Evolutionary conservation across 2,329 filamentous ascomycete species (phyloP), one percentile per base, ranked within the genome.

Genomic region (Onygena corvina): DNA sequence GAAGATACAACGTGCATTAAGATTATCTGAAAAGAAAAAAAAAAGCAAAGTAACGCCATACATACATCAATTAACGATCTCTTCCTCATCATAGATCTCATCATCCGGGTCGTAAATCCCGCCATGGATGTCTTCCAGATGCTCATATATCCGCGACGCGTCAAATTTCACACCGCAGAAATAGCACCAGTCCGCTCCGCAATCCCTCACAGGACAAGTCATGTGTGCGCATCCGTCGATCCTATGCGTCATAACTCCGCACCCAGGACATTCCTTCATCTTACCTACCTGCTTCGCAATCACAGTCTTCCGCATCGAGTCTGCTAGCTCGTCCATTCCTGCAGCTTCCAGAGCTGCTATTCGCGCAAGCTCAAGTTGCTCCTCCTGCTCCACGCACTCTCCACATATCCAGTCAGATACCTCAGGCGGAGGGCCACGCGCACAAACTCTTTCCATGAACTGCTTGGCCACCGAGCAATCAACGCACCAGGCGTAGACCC

Each of bases 401-500:
- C 69, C 68, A 50, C 73, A 76, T 1, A 40, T 47, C 68, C 72
- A 76, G 8, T 56, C 50, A 1, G 48, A 47, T 2, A 72, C 50
- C 14, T 68, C 64, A 1, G 59, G 57, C 0, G 69, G 67, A 1
- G 62, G 62, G 0, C 68, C 71, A 0, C 59, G 60, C 0, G 67
- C 70, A 53, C 74, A 76, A 1, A 65, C 66, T 4, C 72, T 60
- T 54, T 71, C 69, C 14, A 69, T 61, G 46, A 64, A 67, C 50
- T 61, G 61, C 53, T 64, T 67, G 3, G 73, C 73, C 8, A 61
- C 60, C 2, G 63, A 64, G 48, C 73, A 76, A 2, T 52, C 57
- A 2, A 29, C 50, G 54, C 75, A 78, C 72, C 70, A 74, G 0
- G 67, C 71, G 38, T 75, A 72, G 47, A 75, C 69, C 66, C 67